phyloP scores from a whole-genome alignment of 2,329 filamentous ascomycete species.

The Aspergillus sp. region DNA sequence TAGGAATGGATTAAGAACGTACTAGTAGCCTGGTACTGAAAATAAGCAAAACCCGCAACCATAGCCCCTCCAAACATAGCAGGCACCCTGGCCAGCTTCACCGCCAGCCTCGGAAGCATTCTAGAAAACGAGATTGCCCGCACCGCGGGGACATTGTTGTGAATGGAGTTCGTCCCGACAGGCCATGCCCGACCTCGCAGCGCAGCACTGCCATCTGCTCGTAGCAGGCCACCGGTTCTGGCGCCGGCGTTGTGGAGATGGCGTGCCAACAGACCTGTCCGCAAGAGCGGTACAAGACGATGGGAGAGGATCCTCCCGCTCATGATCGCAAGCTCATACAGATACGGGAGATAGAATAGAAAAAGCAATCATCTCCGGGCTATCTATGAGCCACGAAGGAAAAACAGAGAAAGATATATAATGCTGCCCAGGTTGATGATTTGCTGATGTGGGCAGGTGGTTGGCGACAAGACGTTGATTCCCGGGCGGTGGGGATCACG shows the following conservation, averaged over 20 bases:
- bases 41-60: constrained; percentile 77
- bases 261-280: constrained; percentile 53
- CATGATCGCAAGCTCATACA: constrained; percentile 46
- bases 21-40: constrained; percentile 93
- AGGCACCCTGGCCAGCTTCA: constrained; percentile 80
- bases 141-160: constrained; percentile 60
- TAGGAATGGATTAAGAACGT: constrained; percentile 32
- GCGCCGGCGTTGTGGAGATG: constrained; percentile 55
- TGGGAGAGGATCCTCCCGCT: constrained; percentile 68
- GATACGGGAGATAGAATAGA: constrained; percentile 9
- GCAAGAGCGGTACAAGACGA: constrained; percentile 59
- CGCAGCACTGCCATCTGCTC: constrained; percentile 55
- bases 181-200: constrained; percentile 63
- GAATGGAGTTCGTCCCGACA: constrained; percentile 68
- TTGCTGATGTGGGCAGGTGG: neutral
- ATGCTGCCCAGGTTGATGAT: no score
- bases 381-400: constrained; percentile 6
- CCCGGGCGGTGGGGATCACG: constrained; percentile 10
- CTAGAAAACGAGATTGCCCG: constrained; percentile 60
- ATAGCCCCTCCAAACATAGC: constrained; percentile 86
- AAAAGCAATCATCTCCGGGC: constrained; percentile 16
- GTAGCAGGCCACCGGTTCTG: constrained; percentile 60
- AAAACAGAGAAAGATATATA: constrained; percentile 4
- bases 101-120: constrained; percentile 71
- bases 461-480: neutral